Evolutionary conservation across 1,284 basidiomycete genomes (phyloP).

Genomic region (Bondarzewia mesenterica): DNA sequence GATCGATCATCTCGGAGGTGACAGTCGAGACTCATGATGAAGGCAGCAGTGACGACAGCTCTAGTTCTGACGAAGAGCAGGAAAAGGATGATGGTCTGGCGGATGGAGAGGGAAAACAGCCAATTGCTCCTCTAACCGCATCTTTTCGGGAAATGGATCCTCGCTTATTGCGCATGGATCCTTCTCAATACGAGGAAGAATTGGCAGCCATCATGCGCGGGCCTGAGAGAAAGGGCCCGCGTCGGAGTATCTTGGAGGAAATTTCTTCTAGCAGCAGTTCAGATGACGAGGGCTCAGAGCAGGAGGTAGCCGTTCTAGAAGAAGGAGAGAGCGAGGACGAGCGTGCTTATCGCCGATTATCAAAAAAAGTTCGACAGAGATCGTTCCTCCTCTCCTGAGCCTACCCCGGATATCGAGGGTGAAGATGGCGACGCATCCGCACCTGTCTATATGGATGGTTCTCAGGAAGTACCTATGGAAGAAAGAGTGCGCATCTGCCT

Average conservation of each 20-base stretch:
- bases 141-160: neutral
- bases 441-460: slow-evolving; percentile 11
- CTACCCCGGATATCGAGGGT: slow-evolving; percentile 1
- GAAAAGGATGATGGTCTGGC: slow-evolving; percentile 1
- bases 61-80: slow-evolving; percentile 14
- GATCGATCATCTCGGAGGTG: slow-evolving; percentile 22
- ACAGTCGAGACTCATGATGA: slow-evolving; percentile 23
- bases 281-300: slow-evolving; percentile 22
- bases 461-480: neutral
- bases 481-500: slow-evolving; percentile 1
- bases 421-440: slow-evolving; percentile 1
- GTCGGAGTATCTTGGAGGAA: slow-evolving; percentile 20
- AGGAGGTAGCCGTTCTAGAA: slow-evolving; percentile 17
- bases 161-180: slow-evolving; percentile 10
- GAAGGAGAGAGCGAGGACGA: slow-evolving; percentile 17
- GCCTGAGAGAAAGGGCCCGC: slow-evolving; percentile 22
- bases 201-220: slow-evolving; percentile 42
- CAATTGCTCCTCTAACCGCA: neutral
- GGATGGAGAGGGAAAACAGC: neutral
- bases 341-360: slow-evolving; percentile 4
- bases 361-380: neutral
- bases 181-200: slow-evolving; percentile 23
- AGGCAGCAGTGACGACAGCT: slow-evolving; percentile 25
- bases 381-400: slow-evolving; percentile 5
- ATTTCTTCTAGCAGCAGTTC: slow-evolving; percentile 18